phyloP scores from a whole-genome alignment of 1,284 basidiomycete genomes.

The Heterobasidion annosum region DNA sequence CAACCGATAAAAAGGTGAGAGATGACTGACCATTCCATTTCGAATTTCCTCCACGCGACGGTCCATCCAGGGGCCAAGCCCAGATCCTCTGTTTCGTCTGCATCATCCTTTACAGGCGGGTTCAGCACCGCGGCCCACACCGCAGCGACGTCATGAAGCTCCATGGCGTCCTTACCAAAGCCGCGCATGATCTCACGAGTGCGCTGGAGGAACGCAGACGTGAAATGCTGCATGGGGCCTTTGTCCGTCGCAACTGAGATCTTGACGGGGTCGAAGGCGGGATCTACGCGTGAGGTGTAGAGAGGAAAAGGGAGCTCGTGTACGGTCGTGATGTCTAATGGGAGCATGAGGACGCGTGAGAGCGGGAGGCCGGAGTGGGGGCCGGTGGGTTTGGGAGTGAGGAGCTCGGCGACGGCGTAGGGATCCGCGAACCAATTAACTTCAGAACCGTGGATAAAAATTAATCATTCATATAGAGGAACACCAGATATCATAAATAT shows the following conservation, averaged over 20 bases:
- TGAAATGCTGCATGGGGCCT: conserved; percentile 61
- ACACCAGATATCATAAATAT: background rate
- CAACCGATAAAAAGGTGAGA: background rate
- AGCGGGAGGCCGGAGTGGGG: conserved; percentile 36
- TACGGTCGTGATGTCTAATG: conserved; percentile 74
- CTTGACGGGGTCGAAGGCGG: conserved; percentile 35
- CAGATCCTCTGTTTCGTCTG: conserved; percentile 15
- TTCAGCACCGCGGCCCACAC: conserved; percentile 75
- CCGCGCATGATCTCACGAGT: conserved; percentile 64
- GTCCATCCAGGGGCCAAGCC: conserved; percentile 42
- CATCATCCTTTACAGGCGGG: conserved; percentile 32
- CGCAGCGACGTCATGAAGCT: conserved; percentile 77
- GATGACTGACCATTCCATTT: conserved; percentile 52
- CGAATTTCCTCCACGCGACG: conserved; percentile 43
- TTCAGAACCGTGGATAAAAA: no score
- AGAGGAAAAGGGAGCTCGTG: conserved; percentile 71
- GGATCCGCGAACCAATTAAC: conserved; percentile 96
- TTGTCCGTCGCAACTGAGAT: conserved; percentile 39
- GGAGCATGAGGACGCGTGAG: conserved; percentile 62
- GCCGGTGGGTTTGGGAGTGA: conserved; percentile 28
- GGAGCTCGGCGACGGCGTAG: conserved; percentile 66
- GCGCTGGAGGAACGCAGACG: conserved; percentile 69
- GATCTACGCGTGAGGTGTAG: conserved; percentile 49
- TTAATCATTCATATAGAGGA: no score
- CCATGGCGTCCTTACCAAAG: conserved; percentile 76